Conservation (phyloP, 2,329 filamentous ascomycete genomes). For the Calcarisporium arbuscula region DNA sequence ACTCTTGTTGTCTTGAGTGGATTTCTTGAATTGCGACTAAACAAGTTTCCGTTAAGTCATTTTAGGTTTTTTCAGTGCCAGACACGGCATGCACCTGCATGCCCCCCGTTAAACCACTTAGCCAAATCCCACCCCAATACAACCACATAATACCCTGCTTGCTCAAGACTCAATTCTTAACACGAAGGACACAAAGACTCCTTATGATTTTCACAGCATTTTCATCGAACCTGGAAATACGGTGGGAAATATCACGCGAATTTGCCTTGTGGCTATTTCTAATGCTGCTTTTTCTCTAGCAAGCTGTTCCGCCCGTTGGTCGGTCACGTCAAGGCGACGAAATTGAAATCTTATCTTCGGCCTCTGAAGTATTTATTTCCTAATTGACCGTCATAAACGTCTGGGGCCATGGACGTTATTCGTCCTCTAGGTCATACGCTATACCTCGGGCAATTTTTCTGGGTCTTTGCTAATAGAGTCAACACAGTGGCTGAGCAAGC, state of each 20-base stretch:
- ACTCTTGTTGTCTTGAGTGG: too few species aligned
- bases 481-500: background rate
- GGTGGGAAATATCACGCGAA: background rate
- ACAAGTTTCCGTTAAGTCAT: too few species aligned
- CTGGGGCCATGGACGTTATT: constrained; percentile 1
- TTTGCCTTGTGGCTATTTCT: background rate
- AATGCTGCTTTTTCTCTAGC: background rate
- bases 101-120: too few species aligned
- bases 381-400: background rate
- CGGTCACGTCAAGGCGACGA: background rate
- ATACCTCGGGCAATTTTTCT: background rate
- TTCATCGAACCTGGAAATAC: background rate
- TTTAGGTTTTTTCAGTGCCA: too few species aligned
- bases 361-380: background rate
- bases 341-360: background rate
- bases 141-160: too few species aligned
- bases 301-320: background rate
- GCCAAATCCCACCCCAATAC: too few species aligned
- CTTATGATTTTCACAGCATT: background rate
- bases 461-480: background rate
- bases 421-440: background rate
- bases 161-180: background rate
- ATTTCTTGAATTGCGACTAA: too few species aligned
- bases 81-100: too few species aligned
- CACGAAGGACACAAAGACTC: background rate